Evolutionary conservation across 2,329 filamentous ascomycete genomes (phyloP), one percentile per base, ranked within the genome.

Genomic region (Colletotrichum nymphaeae): DNA sequence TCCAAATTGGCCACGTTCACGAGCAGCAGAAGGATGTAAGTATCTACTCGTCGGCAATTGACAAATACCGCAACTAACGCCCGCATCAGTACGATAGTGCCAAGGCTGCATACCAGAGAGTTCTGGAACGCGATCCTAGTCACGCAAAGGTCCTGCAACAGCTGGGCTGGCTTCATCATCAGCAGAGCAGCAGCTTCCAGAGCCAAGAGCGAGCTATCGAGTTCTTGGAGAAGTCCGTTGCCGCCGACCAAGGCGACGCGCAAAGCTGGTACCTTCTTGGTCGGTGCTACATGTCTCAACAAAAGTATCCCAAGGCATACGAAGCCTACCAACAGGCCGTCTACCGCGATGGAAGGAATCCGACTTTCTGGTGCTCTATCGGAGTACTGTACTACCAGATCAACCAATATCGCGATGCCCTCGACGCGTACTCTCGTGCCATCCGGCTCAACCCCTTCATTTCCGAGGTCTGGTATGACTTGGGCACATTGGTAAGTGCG

Each of bases 291-390:
- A 98, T 99, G 97, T 97, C 96, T 76, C 96, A 98, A 84, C 95
- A 98, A 83, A 98, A 98, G 83, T 98, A 98, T 79, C 96, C 96
- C 79, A 98, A 98, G 83, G 97, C 97, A 0, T 98, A 98, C 79
- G 97, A 99, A 81, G 96, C 97, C 6, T 98, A 98, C 83, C 97
- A 99, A 82, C 97, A 99, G 86, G 97, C 97, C 3, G 97, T 99
- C 52, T 99, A 99, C 81, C 95, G 97, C 70, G 97, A 99, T 81
- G 97, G 97, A 42, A 93, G 97, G 77, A 98, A 98, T 82, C 97
- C 97, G 22, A 98, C 97, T 2, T 99, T 98, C 87, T 99, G 97
- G 97, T 98, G 97, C 86, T 98, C 96, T 11, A 99, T 99, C 81
- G 97, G 97, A 82, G 97, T 99, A 19, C 89, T 99, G 73, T 99